These are phyloP conservation scores for Aureobasidium sp. DNA, from an alignment of 2,329 filamentous ascomycete species.

Conservation along the genomic window DNA sequence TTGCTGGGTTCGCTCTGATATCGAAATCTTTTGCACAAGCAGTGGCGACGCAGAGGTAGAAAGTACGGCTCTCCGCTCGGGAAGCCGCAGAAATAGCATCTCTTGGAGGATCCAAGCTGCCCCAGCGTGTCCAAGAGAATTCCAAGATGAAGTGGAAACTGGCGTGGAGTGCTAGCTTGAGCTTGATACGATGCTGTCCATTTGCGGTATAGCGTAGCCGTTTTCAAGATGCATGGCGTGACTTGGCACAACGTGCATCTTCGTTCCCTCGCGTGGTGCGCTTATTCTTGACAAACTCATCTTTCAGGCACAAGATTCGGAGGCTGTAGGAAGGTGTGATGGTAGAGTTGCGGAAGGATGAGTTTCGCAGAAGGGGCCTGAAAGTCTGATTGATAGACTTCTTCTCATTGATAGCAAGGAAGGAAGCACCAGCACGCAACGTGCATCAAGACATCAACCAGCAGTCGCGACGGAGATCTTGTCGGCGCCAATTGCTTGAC, in stretches of 20 bases:
- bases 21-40: not conserved
- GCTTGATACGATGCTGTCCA: not conserved
- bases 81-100: not conserved
- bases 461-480: not conserved
- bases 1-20: not conserved
- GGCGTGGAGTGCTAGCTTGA: not conserved
- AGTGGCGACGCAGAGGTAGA: not conserved
- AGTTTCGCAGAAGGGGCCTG: not conserved
- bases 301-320: not conserved
- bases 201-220: not conserved
- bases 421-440: not conserved
- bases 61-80: conserved; percentile 16
- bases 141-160: conserved; percentile 12
- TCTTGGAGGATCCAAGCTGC: not conserved
- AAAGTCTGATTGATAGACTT: not conserved
- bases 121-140: not conserved
- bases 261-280: not conserved
- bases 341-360: not conserved
- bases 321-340: not conserved
- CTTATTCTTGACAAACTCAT: not conserved
- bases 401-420: not conserved
- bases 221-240: not conserved
- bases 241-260: not conserved
- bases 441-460: not conserved
- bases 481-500: not conserved